Percentiles rank a stretch among this genome's conserved stretches.
phyloP scores from a whole-genome alignment of 164 flowering plant genomes.

The Berberis vulgaris region DNA sequence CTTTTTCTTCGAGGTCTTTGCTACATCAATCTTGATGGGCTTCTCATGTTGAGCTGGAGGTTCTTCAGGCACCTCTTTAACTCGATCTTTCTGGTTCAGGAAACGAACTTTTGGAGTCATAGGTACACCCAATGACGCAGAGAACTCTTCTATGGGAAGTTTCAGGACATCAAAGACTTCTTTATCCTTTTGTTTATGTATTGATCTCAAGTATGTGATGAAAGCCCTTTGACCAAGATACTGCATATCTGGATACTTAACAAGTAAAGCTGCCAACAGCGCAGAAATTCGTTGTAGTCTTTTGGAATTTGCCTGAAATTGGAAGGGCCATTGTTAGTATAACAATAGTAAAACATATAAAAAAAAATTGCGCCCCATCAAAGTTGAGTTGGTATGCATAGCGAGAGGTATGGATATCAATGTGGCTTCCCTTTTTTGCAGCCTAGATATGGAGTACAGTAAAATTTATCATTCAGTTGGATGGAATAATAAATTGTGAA shows the following conservation, averaged over 20 bases:
- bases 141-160: constrained; percentile 65
- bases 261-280: constrained; percentile 53
- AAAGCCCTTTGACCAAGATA: constrained; percentile 70
- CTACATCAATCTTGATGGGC: constrained; percentile 11
- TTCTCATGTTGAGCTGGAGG: constrained; percentile 8
- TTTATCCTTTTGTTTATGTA: constrained; percentile 55
- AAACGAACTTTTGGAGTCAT: constrained; percentile 78
- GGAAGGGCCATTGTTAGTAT: no score
- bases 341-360: no score
- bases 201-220: constrained; percentile 66
- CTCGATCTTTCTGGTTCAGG: constrained; percentile 39
- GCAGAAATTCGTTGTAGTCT: constrained; percentile 56
- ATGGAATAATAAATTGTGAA: no score
- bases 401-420: no score
- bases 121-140: constrained; percentile 82
- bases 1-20: not conserved
- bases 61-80: constrained; percentile 15
- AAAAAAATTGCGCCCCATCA: no score
- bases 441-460: no score
- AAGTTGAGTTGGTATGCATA: no score
- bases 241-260: constrained; percentile 58
- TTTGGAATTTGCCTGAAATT: constrained; percentile 54
- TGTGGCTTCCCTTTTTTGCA: no score
- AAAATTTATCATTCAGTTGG: no score
- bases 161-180: constrained; percentile 70